A percentile compares a stretch with the other conserved stretches of the same genome.
Evolutionary conservation across 495 filamentous ascomycete genomes (phyloP).

Genomic region (Poronia punctata): DNA sequence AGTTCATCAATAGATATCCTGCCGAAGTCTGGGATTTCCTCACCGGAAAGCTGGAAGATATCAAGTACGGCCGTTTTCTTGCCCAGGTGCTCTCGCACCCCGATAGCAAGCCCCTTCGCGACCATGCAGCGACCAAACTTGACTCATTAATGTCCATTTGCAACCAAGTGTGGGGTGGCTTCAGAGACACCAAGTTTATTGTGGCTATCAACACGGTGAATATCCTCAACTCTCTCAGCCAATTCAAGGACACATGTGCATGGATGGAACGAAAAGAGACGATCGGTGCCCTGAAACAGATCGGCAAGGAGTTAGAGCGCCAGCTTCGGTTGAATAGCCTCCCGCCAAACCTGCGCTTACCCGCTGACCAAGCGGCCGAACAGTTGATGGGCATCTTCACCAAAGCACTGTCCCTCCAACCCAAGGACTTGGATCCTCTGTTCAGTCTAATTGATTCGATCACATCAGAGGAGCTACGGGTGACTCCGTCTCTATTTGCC

Average conservation of each 20-base stretch:
- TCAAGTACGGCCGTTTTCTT: conserved; percentile 88
- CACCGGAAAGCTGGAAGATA: conserved; percentile 64
- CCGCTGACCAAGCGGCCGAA: conserved; percentile 81
- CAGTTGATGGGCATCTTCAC: conserved; percentile 83
- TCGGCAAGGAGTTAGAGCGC: conserved; percentile 70
- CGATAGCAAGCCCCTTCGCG: conserved; percentile 65
- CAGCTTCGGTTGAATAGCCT: conserved; percentile 63
- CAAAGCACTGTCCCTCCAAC: conserved; percentile 63
- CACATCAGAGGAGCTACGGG: conserved; percentile 73
- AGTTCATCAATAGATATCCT: conserved; percentile 88
- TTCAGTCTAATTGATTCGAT: conserved; percentile 78
- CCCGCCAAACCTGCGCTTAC: conserved; percentile 65
- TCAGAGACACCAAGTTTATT: conserved; percentile 56
- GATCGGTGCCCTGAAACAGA: conserved; percentile 58
- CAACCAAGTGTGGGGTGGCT: conserved; percentile 49
- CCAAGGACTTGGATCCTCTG: conserved; percentile 79
- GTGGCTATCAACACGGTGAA: conserved; percentile 86
- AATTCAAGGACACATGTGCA: conserved; percentile 47
- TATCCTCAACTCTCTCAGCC: conserved; percentile 66
- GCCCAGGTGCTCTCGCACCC: conserved; percentile 79
- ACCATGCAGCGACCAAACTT: conserved; percentile 65
- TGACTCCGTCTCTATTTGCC: conserved; percentile 62
- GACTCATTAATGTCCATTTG: conserved; percentile 60
- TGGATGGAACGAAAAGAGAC: conserved; percentile 77
- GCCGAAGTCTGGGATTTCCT: conserved; percentile 80